phyloP scores from a whole-genome alignment of 2,329 filamentous ascomycete genomes.

The Metarhizium album region DNA sequence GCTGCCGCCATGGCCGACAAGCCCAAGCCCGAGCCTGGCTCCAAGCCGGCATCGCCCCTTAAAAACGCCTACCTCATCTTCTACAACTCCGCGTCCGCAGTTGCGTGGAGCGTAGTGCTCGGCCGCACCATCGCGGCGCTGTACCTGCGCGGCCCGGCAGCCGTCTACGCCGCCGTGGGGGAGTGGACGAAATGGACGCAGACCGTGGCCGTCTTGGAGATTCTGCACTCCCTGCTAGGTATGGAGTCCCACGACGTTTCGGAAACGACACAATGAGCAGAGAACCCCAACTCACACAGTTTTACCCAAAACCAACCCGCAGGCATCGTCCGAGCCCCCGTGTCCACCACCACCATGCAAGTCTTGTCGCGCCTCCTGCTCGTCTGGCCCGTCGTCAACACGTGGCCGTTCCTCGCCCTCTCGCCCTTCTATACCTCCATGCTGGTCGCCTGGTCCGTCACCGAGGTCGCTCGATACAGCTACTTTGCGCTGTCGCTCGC shows the following conservation, averaged over 20 bases:
- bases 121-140: constrained; percentile 51
- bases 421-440: constrained; percentile 61
- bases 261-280: background rate
- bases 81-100: constrained; percentile 73
- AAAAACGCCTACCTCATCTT: constrained; percentile 64
- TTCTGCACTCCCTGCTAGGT: constrained; percentile 73
- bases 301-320: background rate
- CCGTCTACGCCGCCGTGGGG: constrained; percentile 52
- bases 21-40: background rate
- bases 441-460: constrained; percentile 79
- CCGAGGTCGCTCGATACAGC: constrained; percentile 86
- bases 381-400: constrained; percentile 72
- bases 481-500: constrained; percentile 74
- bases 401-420: constrained; percentile 56
- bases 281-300: background rate
- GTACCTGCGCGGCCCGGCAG: constrained; percentile 39
- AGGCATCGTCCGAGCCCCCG: constrained; percentile 78
- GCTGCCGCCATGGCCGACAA: constrained; percentile 1
- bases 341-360: constrained; percentile 82
- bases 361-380: constrained; percentile 79
- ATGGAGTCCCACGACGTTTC: constrained; percentile 14
- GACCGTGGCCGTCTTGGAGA: constrained; percentile 71
- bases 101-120: constrained; percentile 71
- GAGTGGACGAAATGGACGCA: constrained; percentile 70
- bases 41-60: constrained; percentile 3